These are phyloP conservation scores for Teratosphaeria zuluensis DNA, from an alignment of 2,329 filamentous ascomycete species.

Conservation along the genomic window DNA sequence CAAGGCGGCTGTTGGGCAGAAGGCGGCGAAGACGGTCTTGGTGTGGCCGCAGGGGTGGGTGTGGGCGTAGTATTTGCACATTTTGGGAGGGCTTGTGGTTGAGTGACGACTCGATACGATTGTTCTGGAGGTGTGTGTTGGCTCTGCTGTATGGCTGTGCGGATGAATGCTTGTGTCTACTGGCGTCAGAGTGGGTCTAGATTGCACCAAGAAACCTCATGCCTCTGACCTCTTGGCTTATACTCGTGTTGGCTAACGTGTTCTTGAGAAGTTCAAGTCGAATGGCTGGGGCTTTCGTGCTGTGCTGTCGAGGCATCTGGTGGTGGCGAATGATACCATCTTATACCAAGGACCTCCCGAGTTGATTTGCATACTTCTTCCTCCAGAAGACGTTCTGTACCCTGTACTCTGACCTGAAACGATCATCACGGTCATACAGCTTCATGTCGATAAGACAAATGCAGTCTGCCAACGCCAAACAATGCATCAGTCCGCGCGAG, in stretches of 20 bases:
- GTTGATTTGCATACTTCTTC: background rate
- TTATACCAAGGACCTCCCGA: background rate
- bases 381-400: background rate
- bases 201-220: too few relatives aligned
- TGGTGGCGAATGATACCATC: background rate
- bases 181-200: too few relatives aligned
- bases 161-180: too few relatives aligned
- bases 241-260: background rate
- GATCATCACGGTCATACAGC: background rate
- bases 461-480: background rate
- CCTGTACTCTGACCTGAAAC: background rate
- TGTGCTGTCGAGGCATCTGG: background rate
- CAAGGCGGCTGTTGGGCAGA: constrained; percentile 23
- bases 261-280: background rate
- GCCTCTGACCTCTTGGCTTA: background rate
- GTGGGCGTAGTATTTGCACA: constrained; percentile 42
- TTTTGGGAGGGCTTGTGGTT: constrained; percentile 10
- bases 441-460: background rate
- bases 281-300: background rate
- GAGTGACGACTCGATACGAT: background rate
- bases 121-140: background rate
- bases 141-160: background rate
- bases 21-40: constrained; percentile 28
- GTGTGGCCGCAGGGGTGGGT: constrained; percentile 37
- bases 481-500: background rate